Conservation (phyloP, 768 basidiomycete species). For the Suillus cothurnatus region DNA sequence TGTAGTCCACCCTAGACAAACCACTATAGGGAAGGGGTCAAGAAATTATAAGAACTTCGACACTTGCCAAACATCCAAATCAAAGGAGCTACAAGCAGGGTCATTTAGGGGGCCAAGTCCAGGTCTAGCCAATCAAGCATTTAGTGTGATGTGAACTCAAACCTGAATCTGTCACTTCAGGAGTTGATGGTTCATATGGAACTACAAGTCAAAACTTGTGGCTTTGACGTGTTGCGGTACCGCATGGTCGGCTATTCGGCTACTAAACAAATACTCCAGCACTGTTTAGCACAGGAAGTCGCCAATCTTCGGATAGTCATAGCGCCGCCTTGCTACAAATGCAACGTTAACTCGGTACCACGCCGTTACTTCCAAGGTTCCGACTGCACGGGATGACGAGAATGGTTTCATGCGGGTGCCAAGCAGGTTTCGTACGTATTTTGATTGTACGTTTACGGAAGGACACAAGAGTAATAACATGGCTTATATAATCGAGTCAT, state of each 20-base stretch:
- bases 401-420: neutral
- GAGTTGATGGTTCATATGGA: neutral
- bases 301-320: neutral
- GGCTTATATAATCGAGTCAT: constrained; percentile 2
- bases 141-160: neutral
- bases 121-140: no score
- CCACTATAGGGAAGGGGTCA: neutral
- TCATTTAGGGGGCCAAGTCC: no score
- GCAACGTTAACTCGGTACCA: neutral
- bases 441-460: neutral
- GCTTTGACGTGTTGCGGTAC: neutral
- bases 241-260: neutral
- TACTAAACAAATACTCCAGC: neutral
- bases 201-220: neutral
- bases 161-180: neutral
- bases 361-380: neutral
- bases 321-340: neutral
- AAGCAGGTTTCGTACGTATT: neutral
- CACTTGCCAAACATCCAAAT: neutral
- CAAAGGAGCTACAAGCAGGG: neutral
- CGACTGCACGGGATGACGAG: neutral
- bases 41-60: neutral
- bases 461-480: neutral
- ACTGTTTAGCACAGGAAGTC: neutral
- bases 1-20: neutral